Base-by-base conservation (phyloP, 176 grass and related monocot genomes). In the Eragrostis nindensis region DNA sequence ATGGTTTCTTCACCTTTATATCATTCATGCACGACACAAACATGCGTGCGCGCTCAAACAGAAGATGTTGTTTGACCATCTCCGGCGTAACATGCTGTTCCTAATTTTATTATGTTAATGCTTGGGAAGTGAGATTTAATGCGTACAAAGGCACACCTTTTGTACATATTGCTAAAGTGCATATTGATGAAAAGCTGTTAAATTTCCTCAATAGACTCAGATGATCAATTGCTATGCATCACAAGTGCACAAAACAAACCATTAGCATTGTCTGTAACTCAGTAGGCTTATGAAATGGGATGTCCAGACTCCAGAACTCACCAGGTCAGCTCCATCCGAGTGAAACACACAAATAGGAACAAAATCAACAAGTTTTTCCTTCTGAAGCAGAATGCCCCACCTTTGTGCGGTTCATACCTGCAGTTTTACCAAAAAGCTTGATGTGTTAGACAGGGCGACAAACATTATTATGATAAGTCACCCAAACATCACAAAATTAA, bases 131-230 rank as follows among this genome's bases (percentile, higher is more conserved):
- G 12, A 62, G 16, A 50, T 49, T 61, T 46, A 24, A 62, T 69
- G n/a, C 41, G 49, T 27, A 13, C 12, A 59, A 47, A 2, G 66
- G 24, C n/a, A 18, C 9, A 1, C 42, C 9, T 7, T 44, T 5
- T 7, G 47, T 71, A 67, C 42, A 71, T 60, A 54, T 59, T 12
- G 1, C 74, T 74, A 30, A 74, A 17, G 36, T 19, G 61, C 13
- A 3, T n/a, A 36, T 36, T 17, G 62, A 56, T 57, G 39, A 66
- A 68, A 50, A 47, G 40, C 66, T 59, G 49, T 46, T 76, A 56
- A 40, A 67, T 75, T 54, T 80, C 50, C 66, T 70, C 66, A 69
- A 19, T 43, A 38, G 22, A 40, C 7, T 76, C 62, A 24, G 75
- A 68, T 44, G 46, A 12, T 56, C 24, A 30, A 49, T 71, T 59